phyloP scores from a whole-genome alignment of 73 alveolate genomes.

The Uronychia binucleata region DNA sequence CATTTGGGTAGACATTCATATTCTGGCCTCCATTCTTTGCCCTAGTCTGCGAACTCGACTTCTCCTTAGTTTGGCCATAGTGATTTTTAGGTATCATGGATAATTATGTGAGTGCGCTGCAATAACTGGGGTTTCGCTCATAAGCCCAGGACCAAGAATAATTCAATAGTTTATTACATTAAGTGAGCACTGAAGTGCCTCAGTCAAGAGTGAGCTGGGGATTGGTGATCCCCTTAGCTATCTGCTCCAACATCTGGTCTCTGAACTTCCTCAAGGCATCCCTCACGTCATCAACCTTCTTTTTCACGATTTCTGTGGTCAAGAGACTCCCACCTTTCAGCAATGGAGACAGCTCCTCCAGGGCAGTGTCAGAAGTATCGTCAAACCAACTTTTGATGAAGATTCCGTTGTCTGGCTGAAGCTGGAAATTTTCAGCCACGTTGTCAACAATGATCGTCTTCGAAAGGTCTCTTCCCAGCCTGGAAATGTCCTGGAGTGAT shows the following conservation, averaged over 20 bases:
- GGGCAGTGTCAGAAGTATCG: conserved; percentile 90
- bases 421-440: conserved; percentile 94
- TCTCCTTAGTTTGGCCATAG: background rate
- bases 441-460: conserved; percentile 94
- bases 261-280: conserved; percentile 83
- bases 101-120: no score
- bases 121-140: no score
- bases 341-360: conserved; percentile 89
- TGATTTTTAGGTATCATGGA: background rate
- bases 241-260: conserved; percentile 80
- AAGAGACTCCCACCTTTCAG: conserved; percentile 68
- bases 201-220: no score
- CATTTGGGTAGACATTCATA: background rate
- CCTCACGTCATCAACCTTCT: conserved; percentile 93
- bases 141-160: no score
- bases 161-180: no score
- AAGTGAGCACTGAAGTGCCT: no score
- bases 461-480: conserved; percentile 94
- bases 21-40: background rate
- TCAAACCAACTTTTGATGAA: conserved; percentile 94
- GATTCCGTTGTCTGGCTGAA: conserved; percentile 94
- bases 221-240: conserved; percentile 59
- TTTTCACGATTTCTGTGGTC: conserved; percentile 76
- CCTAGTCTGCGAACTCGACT: background rate
- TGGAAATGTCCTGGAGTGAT: conserved; percentile 69